These are phyloP conservation scores for Neoascochyta sp. DNA, from an alignment of 2,329 filamentous ascomycete species.

Conservation along the genomic window DNA sequence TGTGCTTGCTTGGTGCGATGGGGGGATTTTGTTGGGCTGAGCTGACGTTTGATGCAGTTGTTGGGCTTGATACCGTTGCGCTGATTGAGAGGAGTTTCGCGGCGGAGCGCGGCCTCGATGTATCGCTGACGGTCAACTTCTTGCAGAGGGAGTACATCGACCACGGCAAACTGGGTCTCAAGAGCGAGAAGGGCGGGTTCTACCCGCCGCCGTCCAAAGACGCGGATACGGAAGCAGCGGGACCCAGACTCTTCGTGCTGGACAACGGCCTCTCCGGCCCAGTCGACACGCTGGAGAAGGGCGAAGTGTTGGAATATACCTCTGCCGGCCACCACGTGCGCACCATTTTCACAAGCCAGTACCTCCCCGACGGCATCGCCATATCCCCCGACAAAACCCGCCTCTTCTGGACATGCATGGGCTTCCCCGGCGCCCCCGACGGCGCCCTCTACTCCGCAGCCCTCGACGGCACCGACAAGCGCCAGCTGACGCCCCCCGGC, in stretches of 20 bases:
- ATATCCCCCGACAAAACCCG: conserved; percentile 13
- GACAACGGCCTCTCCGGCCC: conserved; percentile 8
- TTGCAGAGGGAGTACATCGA: neutral
- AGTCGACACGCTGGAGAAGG: conserved; percentile 5
- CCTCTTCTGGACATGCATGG: conserved; percentile 34
- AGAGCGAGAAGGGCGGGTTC: neutral
- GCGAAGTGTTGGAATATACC: conserved; percentile 10
- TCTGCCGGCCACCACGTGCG: conserved; percentile 2
- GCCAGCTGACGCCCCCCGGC: conserved; percentile 45
- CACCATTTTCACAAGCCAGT: conserved; percentile 5
- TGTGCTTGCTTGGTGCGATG: neutral
- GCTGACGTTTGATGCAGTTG: neutral
- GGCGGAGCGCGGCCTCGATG: neutral
- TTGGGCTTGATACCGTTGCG: neutral
- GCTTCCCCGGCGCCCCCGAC: conserved; percentile 27
- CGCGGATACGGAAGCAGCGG: neutral
- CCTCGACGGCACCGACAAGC: conserved; percentile 49
- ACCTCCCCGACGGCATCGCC: conserved; percentile 34
- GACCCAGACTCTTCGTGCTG: conserved; percentile 9
- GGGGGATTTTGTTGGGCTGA: no score
- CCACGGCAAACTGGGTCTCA: neutral
- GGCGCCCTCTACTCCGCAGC: conserved; percentile 46
- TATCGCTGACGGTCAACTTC: neutral
- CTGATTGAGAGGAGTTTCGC: neutral
- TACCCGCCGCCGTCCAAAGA: neutral